Evolutionary conservation across 768 basidiomycete species (phyloP).

Genomic region (Lactifluus subvellereus): DNA sequence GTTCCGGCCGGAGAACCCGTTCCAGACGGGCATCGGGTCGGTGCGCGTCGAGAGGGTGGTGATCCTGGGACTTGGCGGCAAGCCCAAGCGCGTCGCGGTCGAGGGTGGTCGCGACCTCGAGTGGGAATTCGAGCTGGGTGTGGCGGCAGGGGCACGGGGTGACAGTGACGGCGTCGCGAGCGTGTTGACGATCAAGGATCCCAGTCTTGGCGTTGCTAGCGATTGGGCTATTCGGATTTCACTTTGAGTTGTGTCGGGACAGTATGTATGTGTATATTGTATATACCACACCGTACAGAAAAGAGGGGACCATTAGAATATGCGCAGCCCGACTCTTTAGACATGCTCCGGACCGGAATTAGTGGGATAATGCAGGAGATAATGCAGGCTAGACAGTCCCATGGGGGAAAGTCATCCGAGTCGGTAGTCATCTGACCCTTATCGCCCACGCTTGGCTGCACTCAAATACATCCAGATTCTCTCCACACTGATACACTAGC

Average conservation of each 20-base stretch:
- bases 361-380: too few relatives aligned
- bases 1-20: constrained; percentile 58
- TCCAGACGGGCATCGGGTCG: constrained; percentile 54
- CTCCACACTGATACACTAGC: too few relatives aligned
- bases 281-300: too few relatives aligned
- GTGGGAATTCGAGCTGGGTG: constrained; percentile 65
- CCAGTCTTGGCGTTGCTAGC: constrained; percentile 47
- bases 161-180: constrained; percentile 63
- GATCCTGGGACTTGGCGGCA: constrained; percentile 60
- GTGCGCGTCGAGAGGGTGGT: constrained; percentile 83
- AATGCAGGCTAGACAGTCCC: too few relatives aligned
- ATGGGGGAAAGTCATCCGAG: too few relatives aligned
- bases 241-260: constrained; percentile 12
- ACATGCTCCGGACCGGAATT: too few relatives aligned
- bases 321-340: too few relatives aligned
- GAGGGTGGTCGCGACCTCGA: constrained; percentile 41
- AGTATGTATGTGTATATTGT: too few relatives aligned
- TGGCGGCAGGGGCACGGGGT: constrained; percentile 33
- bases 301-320: too few relatives aligned
- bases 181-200: constrained; percentile 71
- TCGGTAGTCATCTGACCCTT: too few relatives aligned
- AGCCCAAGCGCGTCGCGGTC: constrained; percentile 57
- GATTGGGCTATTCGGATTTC: constrained; percentile 58
- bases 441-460: too few relatives aligned
- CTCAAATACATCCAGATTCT: too few relatives aligned